Base-by-base conservation (phyloP, 2,329 filamentous ascomycete genomes). In the Fusarium sp. region DNA sequence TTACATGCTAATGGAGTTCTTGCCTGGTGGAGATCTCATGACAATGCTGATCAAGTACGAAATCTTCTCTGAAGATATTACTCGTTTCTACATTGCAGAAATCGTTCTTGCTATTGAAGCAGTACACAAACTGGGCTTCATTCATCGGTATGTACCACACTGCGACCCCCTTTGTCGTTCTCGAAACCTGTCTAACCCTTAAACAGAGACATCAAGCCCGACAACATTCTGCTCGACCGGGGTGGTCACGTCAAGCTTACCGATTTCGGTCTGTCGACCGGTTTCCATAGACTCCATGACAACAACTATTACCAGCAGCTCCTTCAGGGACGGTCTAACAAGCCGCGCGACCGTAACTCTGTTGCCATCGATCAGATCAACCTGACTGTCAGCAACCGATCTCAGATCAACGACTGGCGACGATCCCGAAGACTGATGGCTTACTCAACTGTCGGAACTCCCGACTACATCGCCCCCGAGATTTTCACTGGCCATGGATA, bases 21-120 rank as follows among this genome's bases (percentile, higher is more conserved):
- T 99, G 80, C 96, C 96, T 10, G 96, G 96, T 80, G 96, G 96
- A 80, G 96, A 99, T 83, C 82, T 99, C 80, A 99, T 99, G 96
- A 99, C 96, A 5, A 99, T 99, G 96, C 86, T 99, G 74, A 99
- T 99, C 85, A 99, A 98, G 86, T 99, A 99, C 78, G 96, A 99
- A 80, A 98, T 99, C 80, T 99, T 99, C 81, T 97, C 94, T 0
- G 95, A 98, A 80, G 96, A 99, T 74, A 98, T 99, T 73, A 99
- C 96, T 30, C 90, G 96, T 20, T 99, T 99, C 82, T 99, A 99
- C 82, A 99, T 99, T 89, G 96, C 96, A 25, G 95, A 99, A 81
- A 95, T 98, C 75, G 93, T 97, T 25, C 87, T 98, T 78, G 96
- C 96, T n/a, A 98, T 99, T 73, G 96, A 99, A 78, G 96, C 96